Conservation (phyloP, 441 rosid genomes). For the Corymbia citriodora region DNA sequence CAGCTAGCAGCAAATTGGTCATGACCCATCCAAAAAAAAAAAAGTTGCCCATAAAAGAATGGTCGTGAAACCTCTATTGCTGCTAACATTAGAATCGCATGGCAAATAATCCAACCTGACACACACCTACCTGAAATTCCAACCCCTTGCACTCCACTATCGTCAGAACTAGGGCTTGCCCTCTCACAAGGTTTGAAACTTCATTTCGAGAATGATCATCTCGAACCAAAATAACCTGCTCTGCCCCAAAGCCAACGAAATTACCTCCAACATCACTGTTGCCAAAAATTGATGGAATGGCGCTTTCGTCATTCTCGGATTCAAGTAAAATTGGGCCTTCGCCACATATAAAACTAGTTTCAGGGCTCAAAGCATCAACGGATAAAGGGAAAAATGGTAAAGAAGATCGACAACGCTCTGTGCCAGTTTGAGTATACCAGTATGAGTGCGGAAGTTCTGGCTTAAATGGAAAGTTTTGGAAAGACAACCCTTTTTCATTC, state of each 20-base stretch:
- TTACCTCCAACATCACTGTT: slow-evolving; percentile 5
- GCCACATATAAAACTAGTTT: slow-evolving; percentile 35
- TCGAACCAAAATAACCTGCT: slow-evolving; percentile 49
- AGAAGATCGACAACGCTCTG: slow-evolving; percentile 49
- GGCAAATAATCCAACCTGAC: neutral
- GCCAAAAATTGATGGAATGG: slow-evolving; percentile 30
- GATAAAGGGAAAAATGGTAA: slow-evolving; percentile 30
- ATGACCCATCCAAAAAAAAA: neutral
- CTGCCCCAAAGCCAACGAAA: slow-evolving; percentile 46
- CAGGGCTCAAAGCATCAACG: slow-evolving; percentile 31
- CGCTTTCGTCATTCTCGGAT: slow-evolving; percentile 25
- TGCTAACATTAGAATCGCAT: neutral
- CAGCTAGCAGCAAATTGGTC: neutral
- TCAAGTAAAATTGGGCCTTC: slow-evolving; percentile 46
- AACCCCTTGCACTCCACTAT: slow-evolving; percentile 51
- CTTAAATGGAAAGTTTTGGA: slow-evolving; percentile 33
- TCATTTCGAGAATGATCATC: slow-evolving; percentile 35
- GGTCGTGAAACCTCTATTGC: neutral
- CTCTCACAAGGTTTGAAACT: slow-evolving; percentile 28
- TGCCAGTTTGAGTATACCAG: slow-evolving; percentile 45
- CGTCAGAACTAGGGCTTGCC: slow-evolving; percentile 52
- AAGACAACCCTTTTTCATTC: slow-evolving; percentile 29
- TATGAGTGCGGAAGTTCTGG: slow-evolving; percentile 59
- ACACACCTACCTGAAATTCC: slow-evolving; percentile 45
- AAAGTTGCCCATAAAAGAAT: neutral